Conservation (phyloP, 2,329 filamentous ascomycete genomes). For the Ceratocystiopsis sp. region DNA sequence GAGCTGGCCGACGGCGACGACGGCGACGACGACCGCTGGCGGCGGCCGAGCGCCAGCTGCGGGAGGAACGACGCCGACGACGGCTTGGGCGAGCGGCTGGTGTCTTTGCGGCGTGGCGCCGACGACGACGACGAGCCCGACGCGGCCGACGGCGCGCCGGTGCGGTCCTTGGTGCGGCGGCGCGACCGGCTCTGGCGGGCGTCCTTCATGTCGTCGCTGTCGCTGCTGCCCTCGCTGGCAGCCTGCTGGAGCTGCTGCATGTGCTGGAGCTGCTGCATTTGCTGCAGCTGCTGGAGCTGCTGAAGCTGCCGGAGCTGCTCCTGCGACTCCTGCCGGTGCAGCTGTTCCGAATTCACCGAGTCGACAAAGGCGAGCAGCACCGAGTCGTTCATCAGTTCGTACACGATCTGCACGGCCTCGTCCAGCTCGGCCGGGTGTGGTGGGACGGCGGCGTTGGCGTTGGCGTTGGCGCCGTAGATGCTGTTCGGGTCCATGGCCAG, state of each 20-base stretch:
- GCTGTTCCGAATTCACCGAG: slow-evolving; percentile 24
- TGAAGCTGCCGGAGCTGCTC: neutral
- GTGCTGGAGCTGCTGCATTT: neutral
- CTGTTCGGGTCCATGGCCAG: slow-evolving; percentile 43
- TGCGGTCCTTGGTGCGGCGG: slow-evolving; percentile 21
- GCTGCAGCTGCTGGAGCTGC: slow-evolving; percentile 9
- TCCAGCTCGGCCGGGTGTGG: slow-evolving; percentile 61
- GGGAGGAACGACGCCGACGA: slow-evolving; percentile 21
- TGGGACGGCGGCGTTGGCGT: too few species aligned
- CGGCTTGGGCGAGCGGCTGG: slow-evolving; percentile 26
- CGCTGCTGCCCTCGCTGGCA: neutral
- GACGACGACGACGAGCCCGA: slow-evolving; percentile 1
- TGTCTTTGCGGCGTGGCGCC: slow-evolving; percentile 17
- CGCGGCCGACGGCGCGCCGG: slow-evolving; percentile 19
- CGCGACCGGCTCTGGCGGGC: slow-evolving; percentile 21
- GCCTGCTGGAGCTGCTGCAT: neutral
- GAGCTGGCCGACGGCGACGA: slow-evolving; percentile 28
- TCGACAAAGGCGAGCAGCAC: slow-evolving; percentile 87
- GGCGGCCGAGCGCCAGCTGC: slow-evolving; percentile 23
- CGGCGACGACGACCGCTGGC: slow-evolving; percentile 23
- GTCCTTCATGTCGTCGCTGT: neutral
- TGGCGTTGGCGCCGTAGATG: too few species aligned
- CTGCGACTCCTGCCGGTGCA: slow-evolving; percentile 1
- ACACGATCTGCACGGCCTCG: slow-evolving; percentile 71
- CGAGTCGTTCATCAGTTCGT: slow-evolving; percentile 95